Percentiles rank a stretch among this genome's conserved stretches.
Evolutionary conservation across 1,284 basidiomycete species (phyloP).

Genomic region (Coriolopsis trogii): DNA sequence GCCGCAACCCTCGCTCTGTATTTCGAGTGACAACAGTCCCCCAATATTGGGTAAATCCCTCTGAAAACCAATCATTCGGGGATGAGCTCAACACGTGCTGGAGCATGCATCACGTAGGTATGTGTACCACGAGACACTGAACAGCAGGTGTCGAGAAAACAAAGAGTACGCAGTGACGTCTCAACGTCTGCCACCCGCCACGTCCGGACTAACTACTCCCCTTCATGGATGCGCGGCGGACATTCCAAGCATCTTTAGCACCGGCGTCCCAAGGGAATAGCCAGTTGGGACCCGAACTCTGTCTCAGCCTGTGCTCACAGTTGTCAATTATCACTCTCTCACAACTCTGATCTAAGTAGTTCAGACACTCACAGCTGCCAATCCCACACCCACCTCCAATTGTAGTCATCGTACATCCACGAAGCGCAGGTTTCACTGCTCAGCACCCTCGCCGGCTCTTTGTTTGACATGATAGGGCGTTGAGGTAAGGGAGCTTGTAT

Average conservation of each 20-base stretch:
- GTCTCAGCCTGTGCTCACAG: neutral
- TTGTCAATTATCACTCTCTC: neutral
- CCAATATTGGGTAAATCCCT: too few species aligned
- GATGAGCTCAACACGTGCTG: too few species aligned
- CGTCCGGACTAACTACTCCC: too few species aligned
- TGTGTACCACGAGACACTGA: slow-evolving; percentile 1
- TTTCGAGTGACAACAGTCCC: too few species aligned
- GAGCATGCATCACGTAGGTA: too few species aligned
- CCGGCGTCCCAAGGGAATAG: neutral
- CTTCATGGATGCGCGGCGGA: neutral
- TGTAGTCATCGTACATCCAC: neutral
- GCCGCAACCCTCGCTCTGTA: too few species aligned
- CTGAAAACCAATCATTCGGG: too few species aligned
- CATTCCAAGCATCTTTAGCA: neutral
- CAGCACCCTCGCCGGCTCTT: neutral
- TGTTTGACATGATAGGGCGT: neutral
- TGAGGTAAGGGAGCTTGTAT: neutral
- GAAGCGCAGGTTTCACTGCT: neutral
- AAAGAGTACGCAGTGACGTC: too few species aligned
- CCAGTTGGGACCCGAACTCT: neutral
- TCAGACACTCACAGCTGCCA: neutral
- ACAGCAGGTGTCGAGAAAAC: too few species aligned
- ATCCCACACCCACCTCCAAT: neutral
- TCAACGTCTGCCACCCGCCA: too few species aligned
- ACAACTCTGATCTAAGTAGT: neutral